A percentile compares a stretch with the other conserved stretches of the same genome.
Evolutionary conservation across 345 rosid species (phyloP).

Genomic region (Hevea brasiliensis): DNA sequence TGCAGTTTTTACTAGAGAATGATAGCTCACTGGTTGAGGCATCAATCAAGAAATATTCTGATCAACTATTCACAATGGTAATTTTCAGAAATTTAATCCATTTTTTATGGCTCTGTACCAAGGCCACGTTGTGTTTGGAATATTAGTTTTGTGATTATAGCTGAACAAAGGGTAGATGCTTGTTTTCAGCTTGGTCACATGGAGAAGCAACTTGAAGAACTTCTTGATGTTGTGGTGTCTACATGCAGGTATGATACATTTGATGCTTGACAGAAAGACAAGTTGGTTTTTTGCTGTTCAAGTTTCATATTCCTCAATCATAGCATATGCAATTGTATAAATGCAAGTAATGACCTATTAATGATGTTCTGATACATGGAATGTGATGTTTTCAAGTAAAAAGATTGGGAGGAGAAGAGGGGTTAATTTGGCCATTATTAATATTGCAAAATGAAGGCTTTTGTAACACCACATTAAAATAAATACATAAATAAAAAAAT

Average conservation of each 20-base stretch:
- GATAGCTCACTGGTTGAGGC: conserved; percentile 36
- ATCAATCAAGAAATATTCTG: conserved; percentile 48
- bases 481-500: too few relatives aligned
- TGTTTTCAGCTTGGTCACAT: conserved; percentile 45
- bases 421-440: neutral
- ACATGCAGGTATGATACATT: conserved; percentile 23
- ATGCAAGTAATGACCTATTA: neutral
- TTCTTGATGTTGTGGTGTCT: conserved; percentile 41
- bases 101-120: neutral
- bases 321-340: too few relatives aligned
- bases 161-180: conserved; percentile 7
- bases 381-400: neutral
- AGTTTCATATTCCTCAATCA: neutral
- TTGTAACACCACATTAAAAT: neutral
- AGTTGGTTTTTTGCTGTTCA: neutral
- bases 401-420: neutral
- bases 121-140: neutral
- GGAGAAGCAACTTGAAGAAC: conserved; percentile 52
- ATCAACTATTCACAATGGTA: conserved; percentile 41
- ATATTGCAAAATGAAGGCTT: neutral
- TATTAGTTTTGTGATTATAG: neutral
- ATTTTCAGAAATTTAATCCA: conserved; percentile 24
- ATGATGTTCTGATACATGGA: neutral
- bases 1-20: conserved; percentile 43
- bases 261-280: neutral